Evolutionary conservation across 768 basidiomycete genomes (phyloP).

Genomic region (Panaeolus papilionaceus): DNA sequence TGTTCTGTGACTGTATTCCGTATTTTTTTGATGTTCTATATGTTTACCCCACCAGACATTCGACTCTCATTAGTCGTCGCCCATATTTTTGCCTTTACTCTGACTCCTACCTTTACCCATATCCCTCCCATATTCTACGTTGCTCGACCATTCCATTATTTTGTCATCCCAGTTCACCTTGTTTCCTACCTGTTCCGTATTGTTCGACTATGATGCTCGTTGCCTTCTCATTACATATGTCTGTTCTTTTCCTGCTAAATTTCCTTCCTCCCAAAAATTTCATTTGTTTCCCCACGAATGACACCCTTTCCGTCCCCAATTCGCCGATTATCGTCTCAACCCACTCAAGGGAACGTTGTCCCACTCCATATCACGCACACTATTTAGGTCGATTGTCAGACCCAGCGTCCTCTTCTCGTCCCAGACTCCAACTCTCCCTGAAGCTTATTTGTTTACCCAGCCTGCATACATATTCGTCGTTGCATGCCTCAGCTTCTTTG

Average conservation of each 20-base stretch:
- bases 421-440: not conserved
- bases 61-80: constrained; percentile 4
- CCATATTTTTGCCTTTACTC: not conserved
- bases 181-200: not conserved
- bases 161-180: not conserved
- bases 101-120: not conserved
- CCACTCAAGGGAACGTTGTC: not conserved
- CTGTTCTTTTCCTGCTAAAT: not conserved
- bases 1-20: constrained; percentile 8
- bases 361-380: not conserved
- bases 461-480: not conserved
- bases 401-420: not conserved
- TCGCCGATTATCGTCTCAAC: not conserved
- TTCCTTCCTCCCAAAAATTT: constrained; percentile 11
- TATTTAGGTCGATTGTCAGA: not conserved
- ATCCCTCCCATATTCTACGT: not conserved
- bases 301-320: not conserved
- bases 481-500: not conserved
- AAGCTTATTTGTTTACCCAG: not conserved
- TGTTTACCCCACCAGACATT: constrained; percentile 10
- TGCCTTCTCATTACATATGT: constrained; percentile 5
- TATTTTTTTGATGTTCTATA: constrained; percentile 6
- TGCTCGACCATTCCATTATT: not conserved
- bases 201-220: constrained; percentile 8
- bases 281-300: constrained; percentile 13